phyloP scores from a whole-genome alignment of 2,329 filamentous ascomycete genomes.

The Fusarium chaquense region DNA sequence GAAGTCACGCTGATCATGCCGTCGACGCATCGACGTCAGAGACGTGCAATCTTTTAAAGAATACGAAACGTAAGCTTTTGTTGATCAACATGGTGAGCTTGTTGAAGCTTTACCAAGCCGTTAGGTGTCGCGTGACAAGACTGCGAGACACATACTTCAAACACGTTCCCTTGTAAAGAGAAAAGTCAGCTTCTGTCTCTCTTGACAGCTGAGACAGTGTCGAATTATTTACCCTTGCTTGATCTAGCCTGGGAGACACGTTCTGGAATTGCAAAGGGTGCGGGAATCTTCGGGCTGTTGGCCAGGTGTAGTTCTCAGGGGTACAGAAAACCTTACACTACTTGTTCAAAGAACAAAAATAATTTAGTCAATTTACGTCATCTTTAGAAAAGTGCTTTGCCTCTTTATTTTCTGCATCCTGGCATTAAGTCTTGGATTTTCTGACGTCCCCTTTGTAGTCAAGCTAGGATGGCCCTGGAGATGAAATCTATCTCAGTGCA shows the following conservation, averaged over 20 bases:
- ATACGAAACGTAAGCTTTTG: not conserved
- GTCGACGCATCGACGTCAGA: constrained; percentile 38
- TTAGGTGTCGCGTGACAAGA: constrained; percentile 27
- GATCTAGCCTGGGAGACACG: not conserved
- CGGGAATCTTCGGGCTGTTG: constrained; percentile 37
- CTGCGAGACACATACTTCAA: constrained; percentile 1
- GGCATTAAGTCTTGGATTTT: too few relatives aligned
- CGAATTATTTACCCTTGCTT: constrained; percentile 12
- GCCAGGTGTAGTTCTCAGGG: constrained; percentile 10
- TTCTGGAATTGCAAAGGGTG: constrained; percentile 35
- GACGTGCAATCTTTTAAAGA: constrained; percentile 13
- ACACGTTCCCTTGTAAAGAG: not conserved
- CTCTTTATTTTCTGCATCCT: too few relatives aligned
- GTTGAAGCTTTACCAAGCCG: not conserved
- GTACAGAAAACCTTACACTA: too few relatives aligned
- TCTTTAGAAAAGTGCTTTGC: too few relatives aligned
- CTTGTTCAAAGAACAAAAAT: too few relatives aligned
- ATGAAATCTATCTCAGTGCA: constrained; percentile 36
- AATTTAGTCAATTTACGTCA: too few relatives aligned
- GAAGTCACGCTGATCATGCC: constrained; percentile 44
- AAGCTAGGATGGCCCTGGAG: constrained; percentile 30
- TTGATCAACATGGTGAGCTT: not conserved
- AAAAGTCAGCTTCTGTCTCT: constrained; percentile 1
- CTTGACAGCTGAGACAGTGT: constrained; percentile 23
- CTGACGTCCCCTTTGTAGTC: not conserved